These are phyloP conservation scores for Oryza glaberrima DNA, from an alignment of 176 grass and related monocot species.

Conservation along the genomic window DNA sequence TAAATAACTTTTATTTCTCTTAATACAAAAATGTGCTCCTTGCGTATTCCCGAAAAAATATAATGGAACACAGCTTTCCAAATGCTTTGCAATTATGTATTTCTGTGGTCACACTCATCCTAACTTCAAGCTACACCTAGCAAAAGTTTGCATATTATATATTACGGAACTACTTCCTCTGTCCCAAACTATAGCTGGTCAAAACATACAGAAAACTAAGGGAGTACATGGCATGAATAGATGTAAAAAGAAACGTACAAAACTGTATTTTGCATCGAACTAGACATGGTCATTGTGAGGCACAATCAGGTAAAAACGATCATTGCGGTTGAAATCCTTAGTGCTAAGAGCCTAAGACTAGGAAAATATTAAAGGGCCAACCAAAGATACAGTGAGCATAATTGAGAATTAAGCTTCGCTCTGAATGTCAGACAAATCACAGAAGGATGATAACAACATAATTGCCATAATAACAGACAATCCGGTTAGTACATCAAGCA, in stretches of 20 bases:
- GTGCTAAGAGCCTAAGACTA: background rate
- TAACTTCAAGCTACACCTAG: background rate
- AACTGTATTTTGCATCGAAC: background rate
- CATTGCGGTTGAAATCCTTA: slow-evolving; percentile 18
- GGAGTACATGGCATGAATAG: background rate
- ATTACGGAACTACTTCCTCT: background rate
- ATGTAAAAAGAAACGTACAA: background rate
- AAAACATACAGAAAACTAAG: too few species aligned
- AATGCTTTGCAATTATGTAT: background rate
- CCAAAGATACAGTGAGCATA: background rate
- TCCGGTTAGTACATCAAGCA: background rate
- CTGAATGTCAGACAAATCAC: background rate
- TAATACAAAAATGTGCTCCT: too few species aligned
- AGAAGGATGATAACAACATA: background rate
- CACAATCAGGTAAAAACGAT: background rate
- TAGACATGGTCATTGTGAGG: background rate
- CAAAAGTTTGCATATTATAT: background rate
- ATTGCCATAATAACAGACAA: background rate
- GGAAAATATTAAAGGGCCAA: background rate
- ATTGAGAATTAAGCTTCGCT: background rate
- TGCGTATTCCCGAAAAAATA: background rate
- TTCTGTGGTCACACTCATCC: background rate
- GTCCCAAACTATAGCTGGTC: background rate
- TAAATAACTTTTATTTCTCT: too few species aligned
- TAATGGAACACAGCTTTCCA: background rate